Evolutionary conservation across 805 yeast genomes (phyloP).

Genomic region (Zygotorulaspora sp.): DNA sequence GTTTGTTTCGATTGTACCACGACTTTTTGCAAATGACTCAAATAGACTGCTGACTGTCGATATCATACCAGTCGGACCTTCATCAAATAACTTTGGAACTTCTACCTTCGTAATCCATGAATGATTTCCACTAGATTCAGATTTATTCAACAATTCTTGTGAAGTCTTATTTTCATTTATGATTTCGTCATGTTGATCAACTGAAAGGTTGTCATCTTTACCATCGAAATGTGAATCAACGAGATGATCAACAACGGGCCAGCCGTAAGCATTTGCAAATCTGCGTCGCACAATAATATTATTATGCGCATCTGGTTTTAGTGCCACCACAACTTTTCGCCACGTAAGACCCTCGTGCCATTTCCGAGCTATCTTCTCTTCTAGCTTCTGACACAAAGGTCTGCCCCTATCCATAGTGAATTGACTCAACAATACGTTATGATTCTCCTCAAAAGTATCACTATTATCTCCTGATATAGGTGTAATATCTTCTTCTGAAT

Average conservation of each 20-base stretch:
- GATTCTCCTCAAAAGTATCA: conserved; percentile 16
- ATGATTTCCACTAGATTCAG: conserved; percentile 30
- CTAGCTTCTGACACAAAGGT: conserved; percentile 34
- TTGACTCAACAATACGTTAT: conserved; percentile 34
- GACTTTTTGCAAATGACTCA: conserved; percentile 39
- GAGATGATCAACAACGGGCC: conserved; percentile 71
- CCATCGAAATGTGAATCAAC: conserved; percentile 54
- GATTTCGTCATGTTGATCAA: neutral
- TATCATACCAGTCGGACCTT: conserved; percentile 70
- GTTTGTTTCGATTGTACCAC: conserved; percentile 1
- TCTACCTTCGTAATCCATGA: conserved; percentile 49
- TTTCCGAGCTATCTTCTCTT: conserved; percentile 55
- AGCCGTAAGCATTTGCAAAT: conserved; percentile 77
- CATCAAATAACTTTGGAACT: conserved; percentile 38
- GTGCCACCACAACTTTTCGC: conserved; percentile 64
- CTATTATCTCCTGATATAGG: conserved; percentile 16
- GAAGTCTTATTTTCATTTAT: neutral
- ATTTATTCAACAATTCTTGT: conserved; percentile 1
- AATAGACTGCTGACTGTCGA: conserved; percentile 59
- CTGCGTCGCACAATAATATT: conserved; percentile 67
- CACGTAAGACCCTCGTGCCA: conserved; percentile 66
- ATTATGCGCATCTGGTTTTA: conserved; percentile 74
- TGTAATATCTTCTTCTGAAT: conserved; percentile 49
- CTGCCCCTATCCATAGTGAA: conserved; percentile 29
- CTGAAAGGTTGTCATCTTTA: conserved; percentile 11